Percentiles rank a stretch among this genome's conserved stretches.
These are phyloP conservation scores for Alternaria arbusti DNA, from an alignment of 2,329 filamentous ascomycete species.

Conservation along the genomic window DNA sequence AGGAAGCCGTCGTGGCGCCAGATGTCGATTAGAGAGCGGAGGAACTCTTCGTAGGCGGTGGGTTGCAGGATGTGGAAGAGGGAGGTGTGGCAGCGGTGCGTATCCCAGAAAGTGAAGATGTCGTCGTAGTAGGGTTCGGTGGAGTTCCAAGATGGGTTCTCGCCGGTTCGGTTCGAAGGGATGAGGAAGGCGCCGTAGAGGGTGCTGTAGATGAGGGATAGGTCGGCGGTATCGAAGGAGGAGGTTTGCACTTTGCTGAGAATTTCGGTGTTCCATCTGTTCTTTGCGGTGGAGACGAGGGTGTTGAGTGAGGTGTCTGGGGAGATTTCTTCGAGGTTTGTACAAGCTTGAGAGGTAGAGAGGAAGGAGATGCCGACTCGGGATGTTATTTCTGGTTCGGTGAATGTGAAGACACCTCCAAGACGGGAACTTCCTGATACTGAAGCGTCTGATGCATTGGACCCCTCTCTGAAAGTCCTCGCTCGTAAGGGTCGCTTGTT, in stretches of 20 bases:
- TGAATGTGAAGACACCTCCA: slow-evolving; percentile 62
- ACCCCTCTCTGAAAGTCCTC: slow-evolving; percentile 32
- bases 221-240: slow-evolving; percentile 61
- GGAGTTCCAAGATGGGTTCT: slow-evolving; percentile 69
- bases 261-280: slow-evolving; percentile 67
- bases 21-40: slow-evolving; percentile 72
- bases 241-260: slow-evolving; percentile 69
- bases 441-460: slow-evolving; percentile 14
- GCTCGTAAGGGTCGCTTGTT: slow-evolving; percentile 45
- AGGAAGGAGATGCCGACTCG: slow-evolving; percentile 73
- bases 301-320: slow-evolving; percentile 50
- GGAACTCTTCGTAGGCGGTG: slow-evolving; percentile 66
- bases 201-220: slow-evolving; percentile 69
- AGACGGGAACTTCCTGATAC: slow-evolving; percentile 40
- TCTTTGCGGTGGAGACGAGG: slow-evolving; percentile 57
- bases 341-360: slow-evolving; percentile 66
- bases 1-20: slow-evolving; percentile 70
- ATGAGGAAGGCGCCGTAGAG: slow-evolving; percentile 74
- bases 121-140: slow-evolving; percentile 74
- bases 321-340: slow-evolving; percentile 65
- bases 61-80: slow-evolving; percentile 72
- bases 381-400: slow-evolving; percentile 56
- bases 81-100: slow-evolving; percentile 69
- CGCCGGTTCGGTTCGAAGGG: slow-evolving; percentile 73
- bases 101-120: slow-evolving; percentile 71